Base-by-base conservation (phyloP, 176 grass and related monocot genomes). In the Oryza rufipogon region DNA sequence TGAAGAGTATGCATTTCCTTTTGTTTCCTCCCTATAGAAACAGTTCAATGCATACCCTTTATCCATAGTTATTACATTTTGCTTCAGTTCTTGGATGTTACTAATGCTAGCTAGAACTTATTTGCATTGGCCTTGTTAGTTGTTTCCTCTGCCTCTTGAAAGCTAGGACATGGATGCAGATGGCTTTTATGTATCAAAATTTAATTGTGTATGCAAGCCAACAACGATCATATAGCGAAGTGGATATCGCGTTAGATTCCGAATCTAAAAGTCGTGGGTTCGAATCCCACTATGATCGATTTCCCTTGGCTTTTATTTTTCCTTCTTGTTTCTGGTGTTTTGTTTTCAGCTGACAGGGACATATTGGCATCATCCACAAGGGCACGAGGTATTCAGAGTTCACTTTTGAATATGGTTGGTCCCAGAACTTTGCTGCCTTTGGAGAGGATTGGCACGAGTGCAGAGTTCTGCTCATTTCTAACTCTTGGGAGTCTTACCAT, bases 191-290 rank as follows among this genome's bases (percentile, higher is more conserved):
- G 2, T 64, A 82, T 75, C 22, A 70, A 52, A 87, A 36, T 76
- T 87, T 39, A 25, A 15, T 44, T n/a, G 9, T 64, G 49, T 44
- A 1, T 38, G 7, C 47, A 68, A 81, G 36, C 46, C 86, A 92
- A 33, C 34, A 75, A 58, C 6, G 92, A 19, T 97, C 95, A 92
- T 94, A 95, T 97, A 97, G 89, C 91, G 89, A 90, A 97, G 95
- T 91, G 95, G 95, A 95, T 97, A 97, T 97, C 91, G 95, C 92
- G 87, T 95, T 97, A 93, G 92, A 95, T 90, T 97, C 95, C 92
- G 95, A 90, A 97, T 97, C 95, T 97, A 95, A 91, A 97, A 88
- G 92, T 91, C 91, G 92, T 97, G 92, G 95, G 92, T 97, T 97
- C 90, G 80, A 97, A 86, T 97, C 95, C 95, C 92, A 97, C 95